phyloP scores from a whole-genome alignment of 768 basidiomycete species.

The Rhizopogon vesiculosus region DNA sequence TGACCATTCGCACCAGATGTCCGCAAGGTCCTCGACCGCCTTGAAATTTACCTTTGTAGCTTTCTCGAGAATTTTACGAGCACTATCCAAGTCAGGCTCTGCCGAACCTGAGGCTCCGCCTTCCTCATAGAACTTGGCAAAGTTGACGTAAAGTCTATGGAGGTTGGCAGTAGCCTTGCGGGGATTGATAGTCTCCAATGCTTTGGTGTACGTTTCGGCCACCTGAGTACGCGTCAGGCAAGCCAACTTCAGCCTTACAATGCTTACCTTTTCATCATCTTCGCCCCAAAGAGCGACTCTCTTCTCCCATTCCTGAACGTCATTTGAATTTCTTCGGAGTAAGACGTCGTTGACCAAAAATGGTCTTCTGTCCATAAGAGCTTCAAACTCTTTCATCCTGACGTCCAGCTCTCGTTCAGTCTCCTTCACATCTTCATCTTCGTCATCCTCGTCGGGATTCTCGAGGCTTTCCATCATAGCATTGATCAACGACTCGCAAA shows the following conservation, averaged over 20 bases:
- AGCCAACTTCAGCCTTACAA: background rate
- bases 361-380: slow-evolving; percentile 89
- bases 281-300: slow-evolving; percentile 89
- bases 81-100: slow-evolving; percentile 77
- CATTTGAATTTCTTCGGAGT: slow-evolving; percentile 89
- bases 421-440: slow-evolving; percentile 76
- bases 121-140: slow-evolving; percentile 97
- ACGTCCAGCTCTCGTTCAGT: slow-evolving; percentile 80
- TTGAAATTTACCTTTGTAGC: slow-evolving; percentile 90
- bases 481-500: slow-evolving; percentile 83
- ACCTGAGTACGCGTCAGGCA: slow-evolving; percentile 44
- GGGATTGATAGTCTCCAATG: slow-evolving; percentile 83
- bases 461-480: slow-evolving; percentile 86
- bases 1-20: slow-evolving; percentile 99
- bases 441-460: slow-evolving; percentile 67
- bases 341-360: slow-evolving; percentile 97
- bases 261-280: slow-evolving; percentile 84
- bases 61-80: slow-evolving; percentile 91
- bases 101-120: slow-evolving; percentile 80
- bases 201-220: slow-evolving; percentile 88
- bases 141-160: slow-evolving; percentile 88
- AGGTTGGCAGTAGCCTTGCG: slow-evolving; percentile 88
- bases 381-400: slow-evolving; percentile 91
- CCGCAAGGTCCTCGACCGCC: slow-evolving; percentile 95
- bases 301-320: slow-evolving; percentile 99